A percentile compares a stretch with the other conserved stretches of the same genome.
Evolutionary conservation across 306 rosid species (phyloP).

Genomic region (Prunus persica): DNA sequence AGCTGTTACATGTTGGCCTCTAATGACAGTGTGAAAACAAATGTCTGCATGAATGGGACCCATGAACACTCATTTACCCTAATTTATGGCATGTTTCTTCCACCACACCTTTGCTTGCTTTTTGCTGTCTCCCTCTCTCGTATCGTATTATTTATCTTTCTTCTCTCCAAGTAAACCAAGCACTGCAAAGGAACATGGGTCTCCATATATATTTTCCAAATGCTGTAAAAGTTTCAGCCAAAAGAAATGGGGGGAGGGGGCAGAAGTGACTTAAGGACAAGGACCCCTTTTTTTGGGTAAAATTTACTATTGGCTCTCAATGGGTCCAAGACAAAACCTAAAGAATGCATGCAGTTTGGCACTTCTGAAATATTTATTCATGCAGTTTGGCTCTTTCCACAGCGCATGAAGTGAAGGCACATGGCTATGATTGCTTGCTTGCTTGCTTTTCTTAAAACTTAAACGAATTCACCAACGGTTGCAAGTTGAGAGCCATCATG

Average conservation of each 20-base stretch:
- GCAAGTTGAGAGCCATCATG: neutral
- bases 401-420: neutral
- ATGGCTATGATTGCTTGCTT: neutral
- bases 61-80: slow-evolving; percentile 7
- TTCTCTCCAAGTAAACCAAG: neutral
- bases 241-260: neutral
- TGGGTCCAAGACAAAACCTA: no score
- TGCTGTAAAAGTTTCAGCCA: neutral
- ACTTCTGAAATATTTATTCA: neutral
- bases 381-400: neutral
- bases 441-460: neutral
- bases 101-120: neutral
- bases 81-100: slow-evolving; percentile 5
- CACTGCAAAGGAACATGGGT: neutral
- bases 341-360: neutral
- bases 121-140: neutral
- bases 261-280: neutral
- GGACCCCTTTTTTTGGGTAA: neutral
- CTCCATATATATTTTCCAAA: neutral
- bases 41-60: neutral
- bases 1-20: neutral
- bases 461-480: neutral
- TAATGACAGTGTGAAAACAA: neutral
- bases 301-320: neutral
- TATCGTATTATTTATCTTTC: no score